A percentile compares a stretch with the other conserved stretches of the same genome.
phyloP scores from a whole-genome alignment of 176 grass and related monocot species.

The Eremochloa ophiuroides region DNA sequence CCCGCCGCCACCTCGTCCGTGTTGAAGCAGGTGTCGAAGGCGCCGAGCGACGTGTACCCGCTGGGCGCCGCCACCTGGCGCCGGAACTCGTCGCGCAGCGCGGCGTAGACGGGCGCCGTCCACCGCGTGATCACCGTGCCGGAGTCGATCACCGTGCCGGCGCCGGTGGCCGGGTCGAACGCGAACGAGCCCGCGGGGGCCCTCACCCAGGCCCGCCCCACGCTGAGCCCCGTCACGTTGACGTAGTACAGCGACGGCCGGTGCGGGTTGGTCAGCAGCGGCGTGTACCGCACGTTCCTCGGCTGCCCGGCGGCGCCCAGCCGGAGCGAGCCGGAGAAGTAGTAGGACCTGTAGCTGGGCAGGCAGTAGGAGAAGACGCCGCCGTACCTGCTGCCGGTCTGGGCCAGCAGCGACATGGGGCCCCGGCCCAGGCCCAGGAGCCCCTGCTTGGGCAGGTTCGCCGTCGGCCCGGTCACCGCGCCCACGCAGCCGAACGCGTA shows the following conservation, averaged over 20 bases:
- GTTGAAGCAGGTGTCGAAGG: constrained; percentile 96
- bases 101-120: constrained; percentile 71
- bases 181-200: constrained; percentile 59
- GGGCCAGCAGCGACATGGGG: constrained; percentile 67
- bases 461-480: constrained; percentile 48
- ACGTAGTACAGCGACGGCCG: constrained; percentile 87
- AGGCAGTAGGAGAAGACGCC: constrained; percentile 98
- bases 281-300: constrained; percentile 48
- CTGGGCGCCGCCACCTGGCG: constrained; percentile 68
- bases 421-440: constrained; percentile 69
- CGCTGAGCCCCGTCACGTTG: constrained; percentile 71
- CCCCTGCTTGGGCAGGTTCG: constrained; percentile 77
- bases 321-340: constrained; percentile 87
- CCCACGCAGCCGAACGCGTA: constrained; percentile 82
- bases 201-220: constrained; percentile 45
- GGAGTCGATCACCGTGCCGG: constrained; percentile 84
- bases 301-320: constrained; percentile 77
- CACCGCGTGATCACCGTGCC: constrained; percentile 92
- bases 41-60: constrained; percentile 88
- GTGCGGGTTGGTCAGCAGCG: constrained; percentile 80
- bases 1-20: constrained; percentile 66
- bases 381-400: constrained; percentile 48
- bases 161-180: constrained; percentile 66
- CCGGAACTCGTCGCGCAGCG: constrained; percentile 78
- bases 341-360: constrained; percentile 89